Percentiles rank a stretch among this genome's conserved stretches.
These are phyloP conservation scores for Rubus idaeus DNA, from an alignment of 306 rosid genomes.

Conservation along the genomic window DNA sequence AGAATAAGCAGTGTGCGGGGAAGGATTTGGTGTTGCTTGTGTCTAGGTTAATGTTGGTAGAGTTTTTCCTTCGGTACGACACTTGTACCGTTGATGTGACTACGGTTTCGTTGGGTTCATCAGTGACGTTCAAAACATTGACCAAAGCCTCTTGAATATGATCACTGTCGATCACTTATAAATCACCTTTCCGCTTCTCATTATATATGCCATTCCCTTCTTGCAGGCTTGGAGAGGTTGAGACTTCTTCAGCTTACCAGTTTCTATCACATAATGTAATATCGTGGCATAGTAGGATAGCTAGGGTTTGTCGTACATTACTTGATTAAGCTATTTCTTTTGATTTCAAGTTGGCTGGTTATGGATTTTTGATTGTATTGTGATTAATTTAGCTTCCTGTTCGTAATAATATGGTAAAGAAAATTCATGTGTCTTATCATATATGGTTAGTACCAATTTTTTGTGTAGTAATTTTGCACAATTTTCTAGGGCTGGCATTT, in stretches of 20 bases:
- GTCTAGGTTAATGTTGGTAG: conserved; percentile 56
- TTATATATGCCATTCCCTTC: background rate
- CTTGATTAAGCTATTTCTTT: background rate
- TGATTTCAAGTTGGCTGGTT: background rate
- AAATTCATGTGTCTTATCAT: background rate
- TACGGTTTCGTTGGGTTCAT: conserved; percentile 36
- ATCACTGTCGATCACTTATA: background rate
- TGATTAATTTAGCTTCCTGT: background rate
- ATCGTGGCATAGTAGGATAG: background rate
- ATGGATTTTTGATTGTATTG: background rate
- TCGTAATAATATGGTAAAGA: background rate
- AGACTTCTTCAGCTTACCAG: background rate
- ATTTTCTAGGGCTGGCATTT: too few species aligned
- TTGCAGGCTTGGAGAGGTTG: background rate
- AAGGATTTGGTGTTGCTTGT: conserved; percentile 51
- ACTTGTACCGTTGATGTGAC: conserved; percentile 40
- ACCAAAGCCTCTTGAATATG: conserved; percentile 29
- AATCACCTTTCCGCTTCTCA: background rate
- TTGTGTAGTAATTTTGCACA: too few species aligned
- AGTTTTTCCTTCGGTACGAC: conserved; percentile 57
- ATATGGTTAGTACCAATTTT: background rate
- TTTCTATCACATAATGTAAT: background rate
- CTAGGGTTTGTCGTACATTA: background rate
- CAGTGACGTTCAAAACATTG: conserved; percentile 43
- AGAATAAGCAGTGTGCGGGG: conserved; percentile 61